phyloP scores from a whole-genome alignment of 805 yeast genomes.

The Barnettozyma siamensis region DNA sequence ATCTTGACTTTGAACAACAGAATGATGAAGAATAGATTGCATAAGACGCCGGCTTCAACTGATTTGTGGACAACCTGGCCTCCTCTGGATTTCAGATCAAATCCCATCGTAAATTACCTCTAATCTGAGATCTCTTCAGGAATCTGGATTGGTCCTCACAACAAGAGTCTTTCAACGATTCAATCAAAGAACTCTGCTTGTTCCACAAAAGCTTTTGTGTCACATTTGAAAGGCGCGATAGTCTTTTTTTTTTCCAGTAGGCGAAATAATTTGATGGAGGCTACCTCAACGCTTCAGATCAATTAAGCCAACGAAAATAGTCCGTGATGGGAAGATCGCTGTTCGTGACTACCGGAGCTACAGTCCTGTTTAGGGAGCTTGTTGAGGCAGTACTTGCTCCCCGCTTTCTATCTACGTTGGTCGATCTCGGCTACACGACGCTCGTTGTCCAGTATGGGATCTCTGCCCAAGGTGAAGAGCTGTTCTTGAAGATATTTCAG shows the following conservation, averaged over 20 bases:
- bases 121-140: no score
- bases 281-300: no score
- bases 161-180: no score
- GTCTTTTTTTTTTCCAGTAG: no score
- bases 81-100: no score
- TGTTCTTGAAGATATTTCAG: slow-evolving; percentile 14
- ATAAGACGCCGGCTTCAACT: neutral
- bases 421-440: slow-evolving; percentile 30
- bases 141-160: no score
- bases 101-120: no score
- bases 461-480: slow-evolving; percentile 23
- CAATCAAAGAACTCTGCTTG: no score
- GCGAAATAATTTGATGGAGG: no score
- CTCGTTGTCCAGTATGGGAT: slow-evolving; percentile 60
- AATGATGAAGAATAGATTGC: slow-evolving; percentile 2
- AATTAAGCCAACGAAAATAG: neutral
- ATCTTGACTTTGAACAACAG: slow-evolving; percentile 3
- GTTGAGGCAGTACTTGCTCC: slow-evolving; percentile 37
- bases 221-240: no score
- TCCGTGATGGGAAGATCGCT: slow-evolving; percentile 12
- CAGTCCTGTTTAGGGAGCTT: slow-evolving; percentile 68
- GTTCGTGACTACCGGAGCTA: slow-evolving; percentile 85
- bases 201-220: no score
- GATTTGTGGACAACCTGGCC: no score
- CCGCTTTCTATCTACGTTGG: slow-evolving; percentile 33